Evolutionary conservation across 352 stramenopile genomes (phyloP), one percentile per base, ranked within the genome.

Genomic region (Pythium rhizo-oryzae): DNA sequence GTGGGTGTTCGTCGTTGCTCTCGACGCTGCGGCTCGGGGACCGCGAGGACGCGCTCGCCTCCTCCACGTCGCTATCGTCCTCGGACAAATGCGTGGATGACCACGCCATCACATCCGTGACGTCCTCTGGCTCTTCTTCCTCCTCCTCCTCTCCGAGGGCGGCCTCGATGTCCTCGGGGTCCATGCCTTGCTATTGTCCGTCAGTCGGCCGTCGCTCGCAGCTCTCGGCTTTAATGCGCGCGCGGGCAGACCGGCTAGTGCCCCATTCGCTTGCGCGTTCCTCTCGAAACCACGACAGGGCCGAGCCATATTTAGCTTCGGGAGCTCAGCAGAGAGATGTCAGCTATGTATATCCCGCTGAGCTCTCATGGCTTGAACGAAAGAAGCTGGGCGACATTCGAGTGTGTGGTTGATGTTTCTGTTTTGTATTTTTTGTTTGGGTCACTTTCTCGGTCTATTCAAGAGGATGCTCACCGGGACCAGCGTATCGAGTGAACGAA

Each of bases 61-160:
- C 53, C 18, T 72, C 47, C 4, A 58, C 62, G 30, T 67, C 62
- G 33, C 61, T 65, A 60, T 78, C 69, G 49, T 74, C 68, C 24
- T 75, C 66, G 1, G 66, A 72, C 19, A 72, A 33, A 50, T 72
- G 66, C 15, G 59, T 46, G 0, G 59, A 68, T 16, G 57, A 72
- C 53, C 57, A 67, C 30, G 66, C 43, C 43, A 64, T 54, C 2
- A 72, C 64, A 8, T 37, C 64, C 39, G 35, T 41, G 35, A 15
- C 12, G 8, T 41, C 35, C 8, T 41, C 35, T 33, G 28, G 6
- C 35, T 41, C 35, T 41, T 41, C 35, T 8, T 53, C 53, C 15
- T 19, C 25, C 33, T 28, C 24, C n/a, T 33, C 44, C 7, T 51
- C 11, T 4, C n/a, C 23, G 2, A 41, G 15, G 2, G 47, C 47